phyloP scores from a whole-genome alignment of 768 basidiomycete species.

The Obba rivulosa region DNA sequence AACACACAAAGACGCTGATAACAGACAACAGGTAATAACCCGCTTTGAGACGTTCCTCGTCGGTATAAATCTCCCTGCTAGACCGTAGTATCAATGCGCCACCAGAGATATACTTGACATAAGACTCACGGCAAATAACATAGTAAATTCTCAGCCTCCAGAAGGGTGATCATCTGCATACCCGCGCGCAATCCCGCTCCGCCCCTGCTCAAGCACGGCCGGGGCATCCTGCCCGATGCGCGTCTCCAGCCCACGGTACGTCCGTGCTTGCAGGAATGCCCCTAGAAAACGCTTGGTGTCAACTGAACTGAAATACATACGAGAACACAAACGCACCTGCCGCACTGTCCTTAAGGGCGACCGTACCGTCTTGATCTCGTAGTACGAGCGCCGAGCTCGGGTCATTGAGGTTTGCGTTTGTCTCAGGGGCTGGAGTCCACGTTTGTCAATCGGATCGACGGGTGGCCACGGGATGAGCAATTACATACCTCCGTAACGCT shows the following conservation, averaged over 20 bases:
- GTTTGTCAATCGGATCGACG: too few relatives aligned
- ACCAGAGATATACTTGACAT: too few relatives aligned
- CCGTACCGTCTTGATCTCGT: constrained; percentile 57
- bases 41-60: too few relatives aligned
- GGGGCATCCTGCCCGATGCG: constrained; percentile 76
- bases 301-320: too few relatives aligned
- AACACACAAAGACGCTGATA: too few relatives aligned
- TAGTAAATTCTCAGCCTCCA: too few relatives aligned
- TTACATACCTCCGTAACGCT: constrained; percentile 49
- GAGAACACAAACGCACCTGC: constrained; percentile 46
- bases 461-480: too few relatives aligned
- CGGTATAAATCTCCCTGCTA: too few relatives aligned
- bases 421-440: constrained; percentile 9
- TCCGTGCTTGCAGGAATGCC: constrained; percentile 66
- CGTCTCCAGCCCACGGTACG: constrained; percentile 78
- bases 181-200: constrained; percentile 84
- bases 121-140: too few relatives aligned
- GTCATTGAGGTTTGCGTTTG: constrained; percentile 14
- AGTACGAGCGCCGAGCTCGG: constrained; percentile 44
- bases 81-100: too few relatives aligned
- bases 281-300: constrained; percentile 29
- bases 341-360: constrained; percentile 61
- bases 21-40: too few relatives aligned
- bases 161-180: constrained; percentile 37
- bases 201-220: constrained; percentile 79